A percentile compares a stretch with the other conserved stretches of the same genome.
Conservation (phyloP, 345 rosid genomes). For the Erysimum cheiranthoides region DNA sequence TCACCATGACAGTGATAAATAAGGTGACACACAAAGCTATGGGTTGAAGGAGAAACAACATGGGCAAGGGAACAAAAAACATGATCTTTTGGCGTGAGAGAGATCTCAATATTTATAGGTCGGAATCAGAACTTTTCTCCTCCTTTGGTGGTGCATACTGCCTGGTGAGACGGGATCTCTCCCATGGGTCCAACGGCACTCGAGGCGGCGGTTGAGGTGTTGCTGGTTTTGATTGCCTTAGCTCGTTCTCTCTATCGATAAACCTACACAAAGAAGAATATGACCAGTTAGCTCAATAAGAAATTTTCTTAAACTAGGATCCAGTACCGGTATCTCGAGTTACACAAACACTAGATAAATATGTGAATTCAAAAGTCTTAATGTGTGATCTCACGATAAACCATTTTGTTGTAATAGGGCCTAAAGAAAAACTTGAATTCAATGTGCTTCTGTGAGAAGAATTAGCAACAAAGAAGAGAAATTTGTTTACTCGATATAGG, state of each 20-base stretch:
- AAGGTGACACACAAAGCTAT: conserved; percentile 29
- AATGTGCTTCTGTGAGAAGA: not conserved
- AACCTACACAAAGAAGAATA: conserved; percentile 55
- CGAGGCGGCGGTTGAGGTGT: conserved; percentile 72
- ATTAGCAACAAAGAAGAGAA: not conserved
- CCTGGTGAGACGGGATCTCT: conserved; percentile 68
- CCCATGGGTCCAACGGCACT: conserved; percentile 82
- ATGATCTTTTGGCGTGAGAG: conserved; percentile 17
- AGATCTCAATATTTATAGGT: conserved; percentile 41
- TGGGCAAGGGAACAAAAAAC: not conserved
- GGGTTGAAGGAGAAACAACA: conserved; percentile 19
- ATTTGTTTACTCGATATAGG: conserved; percentile 77
- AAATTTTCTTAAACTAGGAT: not conserved
- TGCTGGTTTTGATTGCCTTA: conserved; percentile 81
- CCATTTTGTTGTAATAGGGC: not conserved
- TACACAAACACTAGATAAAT: not conserved
- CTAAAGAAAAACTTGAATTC: not conserved
- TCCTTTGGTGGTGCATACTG: conserved; percentile 87
- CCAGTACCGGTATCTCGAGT: not conserved
- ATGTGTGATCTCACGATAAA: not conserved
- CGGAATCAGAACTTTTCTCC: conserved; percentile 63
- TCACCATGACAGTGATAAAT: conserved; percentile 1
- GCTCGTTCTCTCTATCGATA: conserved; percentile 89
- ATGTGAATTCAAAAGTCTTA: not conserved
- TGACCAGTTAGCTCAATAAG: not conserved